These are phyloP conservation scores for Ogataea philodendri DNA, from an alignment of 805 yeast species.

Conservation along the genomic window DNA sequence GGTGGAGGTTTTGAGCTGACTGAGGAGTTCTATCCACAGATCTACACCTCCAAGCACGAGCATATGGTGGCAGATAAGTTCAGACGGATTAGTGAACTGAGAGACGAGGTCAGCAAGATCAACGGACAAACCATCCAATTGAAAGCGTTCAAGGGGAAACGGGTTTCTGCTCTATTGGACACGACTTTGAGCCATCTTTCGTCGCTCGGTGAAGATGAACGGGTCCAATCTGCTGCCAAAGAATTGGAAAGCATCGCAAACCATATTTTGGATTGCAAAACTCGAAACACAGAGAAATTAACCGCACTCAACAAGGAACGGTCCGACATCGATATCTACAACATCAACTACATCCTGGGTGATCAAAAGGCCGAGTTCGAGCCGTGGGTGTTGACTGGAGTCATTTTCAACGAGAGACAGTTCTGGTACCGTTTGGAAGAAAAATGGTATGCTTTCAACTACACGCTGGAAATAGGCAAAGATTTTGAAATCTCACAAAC, in stretches of 20 bases:
- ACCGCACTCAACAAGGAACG: slow-evolving; percentile 17
- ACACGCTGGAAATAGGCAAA: slow-evolving; percentile 28
- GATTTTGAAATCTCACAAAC: slow-evolving; percentile 23
- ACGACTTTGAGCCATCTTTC: slow-evolving; percentile 29
- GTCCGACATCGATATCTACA: slow-evolving; percentile 23
- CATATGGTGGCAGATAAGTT: slow-evolving; percentile 22
- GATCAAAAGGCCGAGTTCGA: slow-evolving; percentile 27
- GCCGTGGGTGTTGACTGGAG: slow-evolving; percentile 40
- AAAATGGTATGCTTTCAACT: slow-evolving; percentile 34
- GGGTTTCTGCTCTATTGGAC: slow-evolving; percentile 26
- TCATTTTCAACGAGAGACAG: slow-evolving; percentile 32
- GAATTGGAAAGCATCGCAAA: slow-evolving; percentile 23
- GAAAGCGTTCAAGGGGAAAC: slow-evolving; percentile 35
- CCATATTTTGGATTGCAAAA: slow-evolving; percentile 10
- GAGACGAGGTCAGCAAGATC: slow-evolving; percentile 16
- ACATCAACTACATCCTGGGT: slow-evolving; percentile 29
- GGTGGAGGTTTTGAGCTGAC: slow-evolving; percentile 31
- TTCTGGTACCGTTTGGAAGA: slow-evolving; percentile 31
- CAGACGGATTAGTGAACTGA: slow-evolving; percentile 16
- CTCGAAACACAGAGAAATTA: slow-evolving; percentile 17
- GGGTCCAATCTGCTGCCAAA: slow-evolving; percentile 19
- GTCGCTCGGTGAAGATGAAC: slow-evolving; percentile 8
- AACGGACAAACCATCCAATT: slow-evolving; percentile 22
- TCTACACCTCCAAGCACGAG: slow-evolving; percentile 34
- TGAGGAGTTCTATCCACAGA: slow-evolving; percentile 39